Evolutionary conservation across 108 stramenopile genomes (phyloP), one percentile per base, ranked within the genome.

Genomic region (Cyclostephanos tholiformis): DNA sequence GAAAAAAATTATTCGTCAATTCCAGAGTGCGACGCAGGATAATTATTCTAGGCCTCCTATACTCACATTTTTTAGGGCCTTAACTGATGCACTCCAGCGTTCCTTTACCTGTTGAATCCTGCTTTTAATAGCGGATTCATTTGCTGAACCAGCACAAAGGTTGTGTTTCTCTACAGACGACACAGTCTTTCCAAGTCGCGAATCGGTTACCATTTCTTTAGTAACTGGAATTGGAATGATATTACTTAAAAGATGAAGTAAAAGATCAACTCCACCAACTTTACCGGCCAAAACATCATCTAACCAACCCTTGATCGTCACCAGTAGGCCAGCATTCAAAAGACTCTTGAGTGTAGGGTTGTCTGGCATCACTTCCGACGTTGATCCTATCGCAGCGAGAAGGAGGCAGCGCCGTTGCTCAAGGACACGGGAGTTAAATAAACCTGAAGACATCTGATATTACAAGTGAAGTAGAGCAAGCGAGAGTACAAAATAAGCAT

Each of bases 1-100:
- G 59, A 35, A 41, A 23, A 13, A 23, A 63, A 65, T 23, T 39
- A 53, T 19, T 25, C 14, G 5, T 48, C 27, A 35, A 22, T 38
- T 17, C 43, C 50, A 71, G 22, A 67, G 49, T 20, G 4, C 6
- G 27, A 27, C 23, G 43, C 41, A 50, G 10, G 48, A 27, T n/a
- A 59, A 46, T 44, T 59, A 17, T 70, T 46, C 23, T 4, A 35
- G 30, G 3, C 32, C 32, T 9, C 25, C 30, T 10, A 49, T 67
- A 65, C 76, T 74, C 41, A 77, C 78, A 68, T 69, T 85, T 48
- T 83, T 85, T n/a, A 67, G 63, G 12, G 86, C 84, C 79, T 92
- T 91, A 26, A 94, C 93, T 30, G 91, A 89, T 41, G 88, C 82
- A 64, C 85, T 87, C 94, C 94, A 95, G 8, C 80, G 77, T 13